Evolutionary conservation across 352 stramenopile species (phyloP).

Genomic region (Pythium insidiosum): DNA sequence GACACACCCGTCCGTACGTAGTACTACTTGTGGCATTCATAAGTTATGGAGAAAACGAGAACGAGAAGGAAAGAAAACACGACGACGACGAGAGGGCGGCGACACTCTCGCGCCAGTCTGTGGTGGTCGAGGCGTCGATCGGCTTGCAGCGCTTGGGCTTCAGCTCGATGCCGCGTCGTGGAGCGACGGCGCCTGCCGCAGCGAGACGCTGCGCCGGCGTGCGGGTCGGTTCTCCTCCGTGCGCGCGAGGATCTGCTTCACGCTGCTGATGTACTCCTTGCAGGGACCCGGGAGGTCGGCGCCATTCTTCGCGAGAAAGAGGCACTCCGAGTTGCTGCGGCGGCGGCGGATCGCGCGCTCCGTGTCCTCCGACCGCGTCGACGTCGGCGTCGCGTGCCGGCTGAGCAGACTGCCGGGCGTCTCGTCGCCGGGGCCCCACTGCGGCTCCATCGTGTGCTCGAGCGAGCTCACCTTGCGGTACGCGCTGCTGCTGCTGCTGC

Average conservation of each 20-base stretch:
- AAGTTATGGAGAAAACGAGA: slow-evolving; percentile 9
- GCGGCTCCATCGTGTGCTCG: slow-evolving; percentile 14
- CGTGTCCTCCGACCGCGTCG: slow-evolving; percentile 22
- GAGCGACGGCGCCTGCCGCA: too few species aligned
- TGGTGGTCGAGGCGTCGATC: too few species aligned
- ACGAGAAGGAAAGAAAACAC: too few species aligned
- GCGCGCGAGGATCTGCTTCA: slow-evolving; percentile 79
- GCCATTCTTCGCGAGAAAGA: slow-evolving; percentile 60
- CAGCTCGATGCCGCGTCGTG: too few species aligned
- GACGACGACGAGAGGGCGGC: too few species aligned
- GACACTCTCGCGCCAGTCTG: too few species aligned
- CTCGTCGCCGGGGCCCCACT: slow-evolving; percentile 18
- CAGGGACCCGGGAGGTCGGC: slow-evolving; percentile 61
- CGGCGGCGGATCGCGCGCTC: slow-evolving; percentile 32
- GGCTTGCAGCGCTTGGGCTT: too few species aligned
- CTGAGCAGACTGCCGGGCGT: slow-evolving; percentile 1
- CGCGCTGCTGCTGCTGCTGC: too few species aligned
- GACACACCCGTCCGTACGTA: too few species aligned
- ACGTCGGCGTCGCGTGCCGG: slow-evolving; percentile 16
- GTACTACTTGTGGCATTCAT: too few species aligned
- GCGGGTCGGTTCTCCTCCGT: slow-evolving; percentile 34
- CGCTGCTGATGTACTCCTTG: slow-evolving; percentile 78
- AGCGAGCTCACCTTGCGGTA: slow-evolving; percentile 15
- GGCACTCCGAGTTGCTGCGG: slow-evolving; percentile 73
- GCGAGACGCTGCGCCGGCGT: slow-evolving; percentile 56